Percentiles rank a stretch among this genome's conserved stretches.
Conservation (phyloP, 1,139 yeast genomes). For the Yamadazyma siamensis region DNA sequence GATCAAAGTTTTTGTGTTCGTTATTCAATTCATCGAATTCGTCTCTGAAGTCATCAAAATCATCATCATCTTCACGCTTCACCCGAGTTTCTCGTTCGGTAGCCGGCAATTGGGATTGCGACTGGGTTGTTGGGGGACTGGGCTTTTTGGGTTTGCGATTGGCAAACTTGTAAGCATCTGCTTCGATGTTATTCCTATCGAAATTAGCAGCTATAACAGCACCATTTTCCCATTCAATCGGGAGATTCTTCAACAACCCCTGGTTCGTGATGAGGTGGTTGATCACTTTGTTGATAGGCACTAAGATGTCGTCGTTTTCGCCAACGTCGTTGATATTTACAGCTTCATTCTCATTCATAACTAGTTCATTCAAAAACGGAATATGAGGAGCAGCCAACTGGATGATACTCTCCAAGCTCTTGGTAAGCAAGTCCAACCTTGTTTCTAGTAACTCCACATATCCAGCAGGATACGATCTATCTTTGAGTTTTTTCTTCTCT, state of each 20-base stretch:
- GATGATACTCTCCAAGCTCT: slow-evolving; percentile 46
- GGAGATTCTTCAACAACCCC: slow-evolving; percentile 34
- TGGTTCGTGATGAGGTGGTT: slow-evolving; percentile 37
- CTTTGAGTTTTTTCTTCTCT: slow-evolving; percentile 60
- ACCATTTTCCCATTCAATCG: slow-evolving; percentile 46
- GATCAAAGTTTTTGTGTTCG: slow-evolving; percentile 3
- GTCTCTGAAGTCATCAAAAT: slow-evolving; percentile 6
- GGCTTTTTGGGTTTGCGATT: slow-evolving; percentile 16
- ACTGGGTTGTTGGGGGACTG: not conserved
- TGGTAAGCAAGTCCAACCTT: slow-evolving; percentile 58
- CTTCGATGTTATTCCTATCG: slow-evolving; percentile 19
- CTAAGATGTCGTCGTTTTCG: slow-evolving; percentile 11
- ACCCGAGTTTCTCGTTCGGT: not conserved
- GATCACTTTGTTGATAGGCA: slow-evolving; percentile 53
- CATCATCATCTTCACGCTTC: slow-evolving; percentile 10
- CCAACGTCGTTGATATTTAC: slow-evolving; percentile 2
- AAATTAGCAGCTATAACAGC: slow-evolving; percentile 39
- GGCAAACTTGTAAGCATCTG: slow-evolving; percentile 30
- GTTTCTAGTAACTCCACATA: slow-evolving; percentile 72
- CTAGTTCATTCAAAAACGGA: slow-evolving; percentile 25
- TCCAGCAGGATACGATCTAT: slow-evolving; percentile 59
- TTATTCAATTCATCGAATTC: slow-evolving; percentile 14
- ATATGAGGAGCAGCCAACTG: slow-evolving; percentile 35
- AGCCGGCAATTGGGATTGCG: not conserved
- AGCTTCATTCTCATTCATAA: slow-evolving; percentile 5